Base-by-base conservation (phyloP, 2,329 filamentous ascomycete species). In the Magnaporthales sp. region DNA sequence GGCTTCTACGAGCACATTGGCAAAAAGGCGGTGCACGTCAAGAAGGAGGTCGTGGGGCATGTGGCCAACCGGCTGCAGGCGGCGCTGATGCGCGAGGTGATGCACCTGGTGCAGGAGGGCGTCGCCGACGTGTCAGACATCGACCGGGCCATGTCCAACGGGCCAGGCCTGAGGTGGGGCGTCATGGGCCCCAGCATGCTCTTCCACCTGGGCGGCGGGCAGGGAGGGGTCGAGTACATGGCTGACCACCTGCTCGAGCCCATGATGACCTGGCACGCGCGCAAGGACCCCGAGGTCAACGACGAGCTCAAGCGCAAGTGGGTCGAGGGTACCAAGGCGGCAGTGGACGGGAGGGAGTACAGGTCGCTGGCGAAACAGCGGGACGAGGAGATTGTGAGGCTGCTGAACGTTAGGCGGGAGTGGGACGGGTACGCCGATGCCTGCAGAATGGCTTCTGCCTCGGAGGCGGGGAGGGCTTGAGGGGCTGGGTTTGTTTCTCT, bases 1-100 rank as follows among this genome's bases (percentile, higher is more conserved):
- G 69, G 62, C 0, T 81, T 81, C 67, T 82, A 81, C 71, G 70
- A 69, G 9, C 68, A 56, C 5, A 69, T 80, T 1, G 80, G 78
- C 5, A 80, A 80, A 68, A 75, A 75, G 24, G 74, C 80, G 0
- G 73, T 80, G 1, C 72, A 77, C 26, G 73, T 81, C 26, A 73
- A 75, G 66, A 75, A 79, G 62, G 80, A 82, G 68, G 74, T 76
- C 0, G 73, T 76, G 2, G 80, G 80, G 0, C 78, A 79, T 66
- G 74, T 81, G 8, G 80, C 79, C 19, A 82, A 82, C 70, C 74
- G 81, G 7, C 75, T 83, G 0, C 80, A 82, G 67, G 74, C 75
- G 0, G 77, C 77, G 1, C 70, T 80, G 0, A 71, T 74, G 46
- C 72, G 72, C 3, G 78, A 80, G 68, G 75, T 77, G 0, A 75